Conservation (phyloP, 108 stramenopile species). For the Nannochloropsis granulata region DNA sequence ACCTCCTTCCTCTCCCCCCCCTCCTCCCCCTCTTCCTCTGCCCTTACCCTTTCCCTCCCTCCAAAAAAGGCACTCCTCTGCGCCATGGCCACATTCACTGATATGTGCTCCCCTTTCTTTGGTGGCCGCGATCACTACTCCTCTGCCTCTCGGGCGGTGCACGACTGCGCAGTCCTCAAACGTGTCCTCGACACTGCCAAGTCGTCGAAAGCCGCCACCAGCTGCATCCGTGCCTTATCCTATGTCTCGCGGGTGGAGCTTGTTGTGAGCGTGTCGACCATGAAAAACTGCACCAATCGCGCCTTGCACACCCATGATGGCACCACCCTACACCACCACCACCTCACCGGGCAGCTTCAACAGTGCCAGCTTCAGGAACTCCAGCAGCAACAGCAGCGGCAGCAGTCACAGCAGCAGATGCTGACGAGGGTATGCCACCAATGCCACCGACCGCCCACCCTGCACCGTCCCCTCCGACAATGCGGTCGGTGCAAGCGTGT, state of each 20-base stretch:
- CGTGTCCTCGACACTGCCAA: background rate
- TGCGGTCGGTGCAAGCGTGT: background rate
- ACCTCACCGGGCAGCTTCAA: too few species aligned
- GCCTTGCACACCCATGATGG: too few species aligned
- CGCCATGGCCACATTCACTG: background rate
- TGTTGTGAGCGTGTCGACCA: background rate
- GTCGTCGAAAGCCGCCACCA: background rate
- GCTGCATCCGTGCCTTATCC: background rate
- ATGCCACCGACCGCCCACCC: background rate
- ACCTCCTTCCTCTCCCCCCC: background rate
- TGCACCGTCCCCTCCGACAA: background rate
- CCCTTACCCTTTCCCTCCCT: background rate
- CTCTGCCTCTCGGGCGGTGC: background rate
- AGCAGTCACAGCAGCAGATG: too few species aligned
- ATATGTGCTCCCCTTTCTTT: background rate
- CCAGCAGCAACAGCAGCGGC: too few species aligned
- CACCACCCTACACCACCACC: too few species aligned
- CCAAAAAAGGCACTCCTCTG: background rate
- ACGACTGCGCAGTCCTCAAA: background rate
- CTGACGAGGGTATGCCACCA: background rate
- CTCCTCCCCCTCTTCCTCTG: background rate
- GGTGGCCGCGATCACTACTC: background rate
- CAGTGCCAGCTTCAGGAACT: too few species aligned
- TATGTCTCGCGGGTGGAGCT: background rate
- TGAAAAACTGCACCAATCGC: background rate